Evolutionary conservation across 2,329 filamentous ascomycete species (phyloP), one percentile per base, ranked within the genome.

Genomic region (Verticillium isaacii): DNA sequence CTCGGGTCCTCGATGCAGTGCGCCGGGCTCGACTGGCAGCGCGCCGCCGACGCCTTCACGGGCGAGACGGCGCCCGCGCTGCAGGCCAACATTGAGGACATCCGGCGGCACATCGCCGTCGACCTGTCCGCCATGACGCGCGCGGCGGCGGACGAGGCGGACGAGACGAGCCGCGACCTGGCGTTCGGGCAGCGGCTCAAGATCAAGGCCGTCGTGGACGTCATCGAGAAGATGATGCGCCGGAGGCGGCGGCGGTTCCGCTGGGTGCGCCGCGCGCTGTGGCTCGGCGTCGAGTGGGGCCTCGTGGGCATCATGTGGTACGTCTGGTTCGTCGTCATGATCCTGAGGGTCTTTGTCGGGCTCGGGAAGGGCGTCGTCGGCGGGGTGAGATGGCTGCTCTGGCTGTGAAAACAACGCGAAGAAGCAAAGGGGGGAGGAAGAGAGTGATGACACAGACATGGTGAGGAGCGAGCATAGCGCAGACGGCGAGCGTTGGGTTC

Each of bases 281-380:
- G 93, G 84, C 86, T 93, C 60, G 76, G 89, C 23, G 85, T 97
- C 17, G 94, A 98, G 79, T 97, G 93, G 92, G 78, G 87, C 58
- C 82, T 98, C 19, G 87, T 98, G 45, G 91, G 90, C 4, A 85
- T 96, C 68, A 92, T 98, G 88, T 97, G 95, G 93, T 92, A 90
- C 75, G 88, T 96, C 17, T 98, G 94, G 93, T 86, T 96, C 63
- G 80, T 96, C 37, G 93, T 97, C 29, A 90, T 93, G 73, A 80
- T 94, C 29, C 80, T 90, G 59, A 85, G 91, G 63, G 74, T 91
- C 15, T 76, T 90, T 39, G 78, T 87, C 63, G 87, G 88, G 12
- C 68, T 89, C 1, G 83, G 89, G 55, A 83, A 83, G 56, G 87
- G 87, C 2, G 70, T 85, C 0, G 78, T 86, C 58, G 77, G 80